Evolutionary conservation across 805 yeast genomes (phyloP).

Genomic region (Candida nonsorbophila): DNA sequence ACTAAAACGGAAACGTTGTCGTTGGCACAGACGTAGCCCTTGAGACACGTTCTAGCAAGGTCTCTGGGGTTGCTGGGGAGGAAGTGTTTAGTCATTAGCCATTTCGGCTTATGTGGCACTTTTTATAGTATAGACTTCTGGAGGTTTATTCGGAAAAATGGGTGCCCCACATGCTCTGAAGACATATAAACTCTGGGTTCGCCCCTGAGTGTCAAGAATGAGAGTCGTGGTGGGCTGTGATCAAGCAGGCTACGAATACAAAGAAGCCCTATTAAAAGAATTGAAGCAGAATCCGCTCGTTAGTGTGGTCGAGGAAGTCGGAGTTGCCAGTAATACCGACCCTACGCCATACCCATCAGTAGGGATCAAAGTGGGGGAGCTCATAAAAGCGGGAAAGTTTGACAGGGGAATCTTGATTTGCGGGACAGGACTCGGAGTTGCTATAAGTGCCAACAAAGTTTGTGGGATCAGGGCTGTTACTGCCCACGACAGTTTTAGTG

Average conservation of each 20-base stretch:
- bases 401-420: constrained; percentile 43
- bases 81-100: constrained; percentile 35
- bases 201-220: too few species aligned
- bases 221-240: constrained; percentile 37
- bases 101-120: too few species aligned
- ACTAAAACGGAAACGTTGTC: constrained; percentile 29
- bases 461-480: constrained; percentile 44
- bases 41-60: constrained; percentile 32
- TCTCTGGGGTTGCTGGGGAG: constrained; percentile 27
- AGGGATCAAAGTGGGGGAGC: constrained; percentile 40
- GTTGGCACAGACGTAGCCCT: constrained; percentile 34
- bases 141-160: too few species aligned
- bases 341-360: constrained; percentile 37
- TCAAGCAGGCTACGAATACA: constrained; percentile 42
- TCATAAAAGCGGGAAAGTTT: constrained; percentile 33
- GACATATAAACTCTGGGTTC: too few species aligned
- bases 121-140: too few species aligned
- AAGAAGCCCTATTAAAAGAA: constrained; percentile 30
- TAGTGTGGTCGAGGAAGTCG: constrained; percentile 31
- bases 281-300: constrained; percentile 23
- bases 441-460: constrained; percentile 43
- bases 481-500: constrained; percentile 44
- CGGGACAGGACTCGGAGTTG: constrained; percentile 48
- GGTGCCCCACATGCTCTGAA: too few species aligned
- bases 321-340: constrained; percentile 28